A percentile compares a stretch with the other conserved stretches of the same genome.
These are phyloP conservation scores for Paraurostyla sp. DNA, from an alignment of 73 alveolate genomes.

Conservation along the genomic window DNA sequence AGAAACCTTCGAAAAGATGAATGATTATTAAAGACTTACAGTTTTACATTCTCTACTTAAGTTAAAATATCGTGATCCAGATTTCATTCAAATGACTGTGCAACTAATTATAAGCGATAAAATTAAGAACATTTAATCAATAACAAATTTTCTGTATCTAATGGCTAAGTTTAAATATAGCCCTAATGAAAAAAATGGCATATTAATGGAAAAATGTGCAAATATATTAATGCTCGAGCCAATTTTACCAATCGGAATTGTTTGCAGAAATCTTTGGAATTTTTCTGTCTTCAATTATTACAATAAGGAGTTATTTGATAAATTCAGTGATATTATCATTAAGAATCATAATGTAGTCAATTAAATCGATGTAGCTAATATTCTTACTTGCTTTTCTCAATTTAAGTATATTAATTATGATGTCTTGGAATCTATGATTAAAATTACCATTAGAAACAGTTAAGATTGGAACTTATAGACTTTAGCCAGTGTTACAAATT, in stretches of 20 bases:
- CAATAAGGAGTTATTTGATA: slow-evolving; percentile 7
- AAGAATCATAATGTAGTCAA: background rate
- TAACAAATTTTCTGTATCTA: background rate
- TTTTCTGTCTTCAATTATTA: background rate
- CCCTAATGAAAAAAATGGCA: background rate
- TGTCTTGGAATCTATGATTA: background rate
- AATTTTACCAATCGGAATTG: background rate
- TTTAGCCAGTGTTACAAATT: background rate
- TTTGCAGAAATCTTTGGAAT: slow-evolving; percentile 10
- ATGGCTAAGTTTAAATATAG: background rate
- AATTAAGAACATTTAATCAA: background rate
- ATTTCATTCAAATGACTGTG: background rate
- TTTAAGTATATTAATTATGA: background rate
- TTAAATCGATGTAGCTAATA: slow-evolving; percentile 13
- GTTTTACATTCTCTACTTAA: background rate
- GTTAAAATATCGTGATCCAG: background rate
- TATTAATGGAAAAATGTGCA: background rate
- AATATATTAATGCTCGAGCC: background rate
- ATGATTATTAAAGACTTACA: background rate
- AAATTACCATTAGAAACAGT: background rate
- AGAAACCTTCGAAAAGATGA: background rate
- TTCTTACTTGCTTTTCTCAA: background rate
- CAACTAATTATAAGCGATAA: background rate
- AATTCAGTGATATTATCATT: background rate
- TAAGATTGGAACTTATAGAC: background rate